These are phyloP conservation scores for Extremus antarcticus DNA, from an alignment of 495 filamentous ascomycete genomes.

Conservation along the genomic window DNA sequence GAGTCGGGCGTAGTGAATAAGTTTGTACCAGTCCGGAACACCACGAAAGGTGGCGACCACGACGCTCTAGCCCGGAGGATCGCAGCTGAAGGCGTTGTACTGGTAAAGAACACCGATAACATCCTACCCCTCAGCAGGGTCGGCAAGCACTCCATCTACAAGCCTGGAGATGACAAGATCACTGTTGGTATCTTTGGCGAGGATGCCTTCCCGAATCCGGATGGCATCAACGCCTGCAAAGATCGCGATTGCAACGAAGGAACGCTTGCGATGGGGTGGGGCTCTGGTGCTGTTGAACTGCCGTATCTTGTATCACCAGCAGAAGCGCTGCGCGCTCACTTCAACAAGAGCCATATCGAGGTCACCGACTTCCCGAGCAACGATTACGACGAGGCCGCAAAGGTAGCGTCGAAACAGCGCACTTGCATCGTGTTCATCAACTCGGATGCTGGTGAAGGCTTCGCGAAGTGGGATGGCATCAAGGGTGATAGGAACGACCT, in stretches of 20 bases:
- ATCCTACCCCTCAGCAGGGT: constrained; percentile 47
- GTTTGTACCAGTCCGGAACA: constrained; percentile 55
- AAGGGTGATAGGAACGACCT: constrained; percentile 78
- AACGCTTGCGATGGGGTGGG: constrained; percentile 80
- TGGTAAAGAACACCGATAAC: constrained; percentile 66
- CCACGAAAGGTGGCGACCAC: constrained; percentile 40
- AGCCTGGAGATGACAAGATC: constrained; percentile 36
- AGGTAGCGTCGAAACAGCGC: constrained; percentile 44
- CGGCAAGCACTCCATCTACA: constrained; percentile 27
- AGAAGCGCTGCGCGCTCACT: constrained; percentile 51
- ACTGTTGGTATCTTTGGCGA: constrained; percentile 74
- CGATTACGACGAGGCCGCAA: constrained; percentile 30
- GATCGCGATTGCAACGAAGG: constrained; percentile 76
- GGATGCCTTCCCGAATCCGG: constrained; percentile 55
- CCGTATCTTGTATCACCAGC: constrained; percentile 67
- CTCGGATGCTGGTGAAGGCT: constrained; percentile 56
- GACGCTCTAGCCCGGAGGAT: constrained; percentile 56
- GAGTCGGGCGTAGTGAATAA: constrained; percentile 59
- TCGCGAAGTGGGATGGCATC: constrained; percentile 48
- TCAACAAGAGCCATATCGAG: constrained; percentile 48
- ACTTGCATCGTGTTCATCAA: constrained; percentile 57
- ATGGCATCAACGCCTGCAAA: constrained; percentile 63
- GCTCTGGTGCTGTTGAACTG: constrained; percentile 78
- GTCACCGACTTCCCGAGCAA: constrained; percentile 54
- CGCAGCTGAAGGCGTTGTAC: constrained; percentile 72